A percentile compares a stretch with the other conserved stretches of the same genome.
These are phyloP conservation scores for Fusarium pininemorale DNA, from an alignment of 2,329 filamentous ascomycete species.

Conservation along the genomic window DNA sequence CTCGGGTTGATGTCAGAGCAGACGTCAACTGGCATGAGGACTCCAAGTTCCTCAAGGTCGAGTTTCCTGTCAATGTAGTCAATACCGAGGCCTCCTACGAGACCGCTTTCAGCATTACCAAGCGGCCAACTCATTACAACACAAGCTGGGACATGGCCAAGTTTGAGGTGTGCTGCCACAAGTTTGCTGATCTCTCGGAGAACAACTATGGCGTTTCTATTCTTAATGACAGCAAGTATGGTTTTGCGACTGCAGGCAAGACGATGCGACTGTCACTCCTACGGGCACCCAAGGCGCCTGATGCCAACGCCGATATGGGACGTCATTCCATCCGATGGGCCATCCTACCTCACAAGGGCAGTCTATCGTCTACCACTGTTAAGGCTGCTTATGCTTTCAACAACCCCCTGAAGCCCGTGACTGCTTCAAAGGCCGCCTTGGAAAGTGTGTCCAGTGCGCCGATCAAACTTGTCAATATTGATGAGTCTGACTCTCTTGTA, in stretches of 20 bases:
- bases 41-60: slow-evolving; percentile 98
- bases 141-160: slow-evolving; percentile 98
- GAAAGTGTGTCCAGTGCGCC: slow-evolving; percentile 51
- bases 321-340: slow-evolving; percentile 88
- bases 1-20: slow-evolving; percentile 79
- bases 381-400: slow-evolving; percentile 92
- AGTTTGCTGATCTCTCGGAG: slow-evolving; percentile 91
- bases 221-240: slow-evolving; percentile 95
- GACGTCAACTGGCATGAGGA: slow-evolving; percentile 98
- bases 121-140: slow-evolving; percentile 96
- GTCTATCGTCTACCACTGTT: slow-evolving; percentile 77
- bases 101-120: slow-evolving; percentile 89
- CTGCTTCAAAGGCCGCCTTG: slow-evolving; percentile 41
- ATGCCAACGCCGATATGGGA: slow-evolving; percentile 95
- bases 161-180: slow-evolving; percentile 96
- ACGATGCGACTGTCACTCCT: slow-evolving; percentile 89
- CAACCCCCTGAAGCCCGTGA: slow-evolving; percentile 68
- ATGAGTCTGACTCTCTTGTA: slow-evolving; percentile 68
- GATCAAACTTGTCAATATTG: slow-evolving; percentile 72
- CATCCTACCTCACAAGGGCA: slow-evolving; percentile 83
- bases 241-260: slow-evolving; percentile 89
- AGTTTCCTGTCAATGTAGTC: slow-evolving; percentile 91
- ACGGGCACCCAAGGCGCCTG: slow-evolving; percentile 89
- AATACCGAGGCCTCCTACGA: slow-evolving; percentile 96
- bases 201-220: slow-evolving; percentile 90